Percentiles rank a stretch among this genome's conserved stretches.
Evolutionary conservation across 169 alveolate genomes (phyloP).

Genomic region (Theileria luwenshuni): DNA sequence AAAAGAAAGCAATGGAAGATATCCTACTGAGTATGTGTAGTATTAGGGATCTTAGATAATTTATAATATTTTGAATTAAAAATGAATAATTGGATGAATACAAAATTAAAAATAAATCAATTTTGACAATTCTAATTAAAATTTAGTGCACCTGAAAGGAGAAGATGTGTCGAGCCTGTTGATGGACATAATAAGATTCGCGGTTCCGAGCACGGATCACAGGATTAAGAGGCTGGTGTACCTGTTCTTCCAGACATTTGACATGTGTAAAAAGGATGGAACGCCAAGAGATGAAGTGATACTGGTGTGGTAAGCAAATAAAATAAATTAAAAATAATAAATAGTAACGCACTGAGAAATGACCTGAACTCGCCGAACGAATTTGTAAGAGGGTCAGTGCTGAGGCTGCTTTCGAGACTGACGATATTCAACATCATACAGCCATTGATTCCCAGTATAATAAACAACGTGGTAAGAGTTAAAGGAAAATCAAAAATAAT

Average conservation of each 20-base stretch:
- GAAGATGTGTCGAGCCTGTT: conserved; percentile 74
- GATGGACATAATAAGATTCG: conserved; percentile 82
- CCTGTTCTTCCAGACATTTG: conserved; percentile 93
- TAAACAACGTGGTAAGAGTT: conserved; percentile 81
- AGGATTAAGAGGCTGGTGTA: conserved; percentile 89
- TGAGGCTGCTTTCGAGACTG: conserved; percentile 90
- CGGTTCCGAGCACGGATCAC: conserved; percentile 80
- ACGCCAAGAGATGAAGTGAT: conserved; percentile 93
- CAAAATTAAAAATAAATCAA: no score
- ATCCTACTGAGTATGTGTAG: conserved; percentile 51
- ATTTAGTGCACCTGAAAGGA: conserved; percentile 69
- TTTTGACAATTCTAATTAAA: no score
- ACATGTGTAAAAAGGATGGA: conserved; percentile 92
- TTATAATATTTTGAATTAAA: no score
- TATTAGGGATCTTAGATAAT: no score
- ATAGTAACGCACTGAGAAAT: conserved; percentile 92
- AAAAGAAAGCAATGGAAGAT: conserved; percentile 74
- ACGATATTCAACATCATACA: conserved; percentile 87
- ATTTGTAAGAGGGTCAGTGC: conserved; percentile 93
- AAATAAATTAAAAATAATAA: neutral
- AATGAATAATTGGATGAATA: no score
- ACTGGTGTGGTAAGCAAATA: conserved; percentile 79
- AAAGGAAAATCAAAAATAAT: neutral
- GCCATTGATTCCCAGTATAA: conserved; percentile 88
- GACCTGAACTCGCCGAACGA: conserved; percentile 95